Evolutionary conservation across 768 basidiomycete species (phyloP), one percentile per base, ranked within the genome.

Genomic region (Dictyophora rubrovolvata): DNA sequence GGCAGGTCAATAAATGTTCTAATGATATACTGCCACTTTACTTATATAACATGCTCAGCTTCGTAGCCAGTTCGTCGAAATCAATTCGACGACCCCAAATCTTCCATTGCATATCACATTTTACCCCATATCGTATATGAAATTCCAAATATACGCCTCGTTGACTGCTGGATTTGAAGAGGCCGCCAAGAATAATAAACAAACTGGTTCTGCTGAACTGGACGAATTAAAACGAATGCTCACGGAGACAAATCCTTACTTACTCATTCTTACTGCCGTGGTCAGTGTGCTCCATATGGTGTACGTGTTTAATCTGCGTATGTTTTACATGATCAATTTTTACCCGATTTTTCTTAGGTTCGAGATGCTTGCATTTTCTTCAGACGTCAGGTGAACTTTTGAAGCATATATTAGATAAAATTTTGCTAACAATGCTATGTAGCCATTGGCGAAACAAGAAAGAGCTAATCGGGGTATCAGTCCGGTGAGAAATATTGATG

Each of bases 151-250:
- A 11, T 92, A 87, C 67, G 83, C 90, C 0, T 80, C 86, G 1
- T 83, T 97, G 83, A 85, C 88, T 23, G 83, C 83, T 53, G 85
- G 91, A 1, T 93, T 97, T 70, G 84, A 89, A 48, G 89, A 93
- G 69, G 89, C 89, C 17, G 79, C 83, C n/a, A 84, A 86, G 68
- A 79, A 86, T 62, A 85, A 88, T 65, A 84, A 85, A 18, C 78
- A 77, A 14, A 74, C 74, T 1, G 76, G 77, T 28, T 74, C 74
- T 11, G 80, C 83, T 28, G 95, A 98, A 69, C 70, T 98, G 48
- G 95, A 99, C 69, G 95, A 97, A 74, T 73, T 99, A 65, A 99
- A 99, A 74, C 78, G 93, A 59, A 95, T 95, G 87, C 73, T 99
- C 52, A 76, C 86, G 14, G 89, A 91, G 71, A 91, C 88, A 2